These are phyloP conservation scores for Fusarium mundagurra DNA, from an alignment of 2,329 filamentous ascomycete species.

Conservation along the genomic window DNA sequence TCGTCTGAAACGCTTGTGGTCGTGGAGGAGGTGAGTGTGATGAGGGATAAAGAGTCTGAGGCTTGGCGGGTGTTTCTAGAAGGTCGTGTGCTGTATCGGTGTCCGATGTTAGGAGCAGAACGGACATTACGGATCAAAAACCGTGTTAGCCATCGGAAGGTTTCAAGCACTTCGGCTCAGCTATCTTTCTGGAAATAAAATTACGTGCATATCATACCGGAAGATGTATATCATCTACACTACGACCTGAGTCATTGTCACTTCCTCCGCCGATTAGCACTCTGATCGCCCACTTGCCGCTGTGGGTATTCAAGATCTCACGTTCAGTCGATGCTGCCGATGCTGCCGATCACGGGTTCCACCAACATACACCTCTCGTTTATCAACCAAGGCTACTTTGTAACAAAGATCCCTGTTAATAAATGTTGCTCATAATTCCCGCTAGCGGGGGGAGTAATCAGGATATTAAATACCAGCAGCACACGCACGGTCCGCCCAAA, in stretches of 20 bases:
- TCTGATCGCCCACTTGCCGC: background rate
- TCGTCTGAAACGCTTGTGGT: slow-evolving; percentile 19
- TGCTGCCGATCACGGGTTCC: background rate
- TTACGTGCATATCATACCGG: background rate
- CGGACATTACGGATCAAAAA: background rate
- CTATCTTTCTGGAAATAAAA: background rate
- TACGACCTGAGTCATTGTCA: too few species aligned
- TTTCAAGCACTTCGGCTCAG: too few species aligned
- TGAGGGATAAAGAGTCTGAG: slow-evolving; percentile 13
- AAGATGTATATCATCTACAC: background rate
- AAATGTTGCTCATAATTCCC: too few species aligned
- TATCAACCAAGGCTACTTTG: background rate
- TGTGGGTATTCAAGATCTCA: background rate
- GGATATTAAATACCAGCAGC: background rate
- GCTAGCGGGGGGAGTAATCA: too few species aligned
- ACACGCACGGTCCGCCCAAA: background rate
- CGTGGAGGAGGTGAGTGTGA: background rate
- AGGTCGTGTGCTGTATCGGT: background rate
- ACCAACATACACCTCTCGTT: background rate
- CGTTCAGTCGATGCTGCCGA: background rate
- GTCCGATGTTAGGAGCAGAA: background rate
- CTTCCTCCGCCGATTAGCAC: background rate
- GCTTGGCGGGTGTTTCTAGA: background rate
- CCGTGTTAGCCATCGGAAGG: rapidly evolving
- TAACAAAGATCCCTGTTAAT: background rate